These are phyloP conservation scores for Elongisporangium undulatum DNA, from an alignment of 352 stramenopile genomes.

Conservation along the genomic window DNA sequence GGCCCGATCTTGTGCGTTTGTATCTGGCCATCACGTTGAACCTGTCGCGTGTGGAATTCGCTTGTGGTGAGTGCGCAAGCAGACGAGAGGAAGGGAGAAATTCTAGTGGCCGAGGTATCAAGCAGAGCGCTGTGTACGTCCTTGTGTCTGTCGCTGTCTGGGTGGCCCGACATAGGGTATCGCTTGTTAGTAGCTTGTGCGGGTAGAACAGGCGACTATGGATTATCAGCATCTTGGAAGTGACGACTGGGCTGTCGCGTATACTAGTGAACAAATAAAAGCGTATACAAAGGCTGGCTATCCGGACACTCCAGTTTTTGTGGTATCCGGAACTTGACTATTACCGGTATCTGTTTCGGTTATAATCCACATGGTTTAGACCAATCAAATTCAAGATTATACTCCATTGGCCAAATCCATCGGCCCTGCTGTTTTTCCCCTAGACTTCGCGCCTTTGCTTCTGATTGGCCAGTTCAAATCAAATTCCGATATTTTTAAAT, in stretches of 20 bases:
- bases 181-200: not conserved
- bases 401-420: not conserved
- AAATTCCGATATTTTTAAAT: not conserved
- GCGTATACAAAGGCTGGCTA: not conserved
- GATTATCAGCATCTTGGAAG: too few species aligned
- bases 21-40: not conserved
- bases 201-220: not conserved
- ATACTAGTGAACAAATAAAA: not conserved
- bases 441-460: conserved; percentile 23
- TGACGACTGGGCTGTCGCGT: not conserved
- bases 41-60: not conserved
- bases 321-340: not conserved
- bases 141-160: not conserved
- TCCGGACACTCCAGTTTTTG: not conserved
- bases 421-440: conserved; percentile 3
- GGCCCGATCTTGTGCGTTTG: not conserved
- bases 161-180: not conserved
- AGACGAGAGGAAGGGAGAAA: not conserved
- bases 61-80: not conserved
- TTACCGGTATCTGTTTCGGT: not conserved
- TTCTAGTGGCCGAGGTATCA: not conserved
- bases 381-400: not conserved
- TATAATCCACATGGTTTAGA: not conserved
- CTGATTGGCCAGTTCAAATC: conserved; percentile 27
- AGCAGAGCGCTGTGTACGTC: not conserved